Evolutionary conservation across 75 land plant species (phyloP).

Genomic region (Picea sitchensis): DNA sequence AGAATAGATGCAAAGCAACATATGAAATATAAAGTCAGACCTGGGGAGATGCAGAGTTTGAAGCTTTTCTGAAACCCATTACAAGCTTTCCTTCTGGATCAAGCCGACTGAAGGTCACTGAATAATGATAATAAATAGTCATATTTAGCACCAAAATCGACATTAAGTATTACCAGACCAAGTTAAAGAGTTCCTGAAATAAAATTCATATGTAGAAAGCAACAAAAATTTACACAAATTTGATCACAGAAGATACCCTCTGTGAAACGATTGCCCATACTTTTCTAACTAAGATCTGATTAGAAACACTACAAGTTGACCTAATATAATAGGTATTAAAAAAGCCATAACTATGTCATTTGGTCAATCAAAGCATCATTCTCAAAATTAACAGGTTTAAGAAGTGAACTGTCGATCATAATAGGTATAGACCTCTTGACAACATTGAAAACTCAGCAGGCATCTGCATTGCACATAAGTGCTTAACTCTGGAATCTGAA

Average conservation of each 20-base stretch:
- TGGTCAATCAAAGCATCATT: background rate
- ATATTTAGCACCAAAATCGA: constrained; percentile 3
- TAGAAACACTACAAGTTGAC: background rate
- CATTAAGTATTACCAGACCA: background rate
- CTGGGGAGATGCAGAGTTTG: constrained; percentile 53
- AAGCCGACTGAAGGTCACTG: constrained; percentile 91
- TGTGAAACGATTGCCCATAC: background rate
- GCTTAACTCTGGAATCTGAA: too few relatives aligned
- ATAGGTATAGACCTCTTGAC: background rate
- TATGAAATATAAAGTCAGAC: constrained; percentile 24
- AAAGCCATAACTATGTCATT: background rate
- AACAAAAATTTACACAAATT: background rate
- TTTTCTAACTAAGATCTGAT: background rate
- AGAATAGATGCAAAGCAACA: constrained; percentile 8
- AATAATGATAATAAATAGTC: constrained; percentile 5
- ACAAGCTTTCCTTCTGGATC: constrained; percentile 96
- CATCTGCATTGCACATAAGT: too few relatives aligned
- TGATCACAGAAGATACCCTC: background rate
- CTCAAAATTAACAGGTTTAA: background rate
- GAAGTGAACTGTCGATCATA: background rate
- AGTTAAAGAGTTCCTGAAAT: background rate
- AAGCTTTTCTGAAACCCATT: constrained; percentile 93
- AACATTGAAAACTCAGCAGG: background rate
- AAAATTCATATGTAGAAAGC: background rate
- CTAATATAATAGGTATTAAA: background rate